Conservation (phyloP, 2,329 filamentous ascomycete genomes). For the Coleophoma cylindrospora region DNA sequence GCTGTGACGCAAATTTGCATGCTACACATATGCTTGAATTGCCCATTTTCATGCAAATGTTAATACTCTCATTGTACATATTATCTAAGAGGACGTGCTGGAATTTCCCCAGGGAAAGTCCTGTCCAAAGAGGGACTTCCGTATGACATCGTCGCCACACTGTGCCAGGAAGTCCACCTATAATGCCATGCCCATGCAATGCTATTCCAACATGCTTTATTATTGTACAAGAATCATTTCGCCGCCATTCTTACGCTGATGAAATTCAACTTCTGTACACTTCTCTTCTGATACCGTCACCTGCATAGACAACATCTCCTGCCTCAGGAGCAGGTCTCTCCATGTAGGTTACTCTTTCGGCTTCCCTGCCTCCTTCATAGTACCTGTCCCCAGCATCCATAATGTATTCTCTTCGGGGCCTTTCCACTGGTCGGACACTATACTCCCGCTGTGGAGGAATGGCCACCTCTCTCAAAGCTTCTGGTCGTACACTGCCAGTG, state of each 20-base stretch:
- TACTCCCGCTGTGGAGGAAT: slow-evolving; percentile 21
- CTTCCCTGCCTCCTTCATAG: slow-evolving; percentile 15
- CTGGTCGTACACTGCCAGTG: slow-evolving; percentile 32
- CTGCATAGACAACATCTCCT: slow-evolving; percentile 24
- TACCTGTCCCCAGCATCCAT: slow-evolving; percentile 17
- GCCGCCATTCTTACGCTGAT: background rate
- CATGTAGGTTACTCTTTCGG: slow-evolving; percentile 20
- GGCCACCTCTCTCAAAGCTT: slow-evolving; percentile 17
- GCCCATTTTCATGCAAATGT: no score
- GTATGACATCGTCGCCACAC: no score
- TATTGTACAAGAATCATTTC: background rate
- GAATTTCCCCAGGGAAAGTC: no score
- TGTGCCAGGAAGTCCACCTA: no score
- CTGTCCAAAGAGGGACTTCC: no score
- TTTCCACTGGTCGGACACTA: slow-evolving; percentile 22
- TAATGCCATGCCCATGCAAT: background rate
- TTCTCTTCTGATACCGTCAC: slow-evolving; percentile 21
- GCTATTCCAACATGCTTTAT: background rate
- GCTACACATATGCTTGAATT: no score
- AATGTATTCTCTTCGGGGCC: slow-evolving; percentile 17
- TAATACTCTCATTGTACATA: no score
- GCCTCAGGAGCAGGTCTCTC: slow-evolving; percentile 21
- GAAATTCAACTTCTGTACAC: slow-evolving; percentile 20
- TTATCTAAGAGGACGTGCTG: no score
- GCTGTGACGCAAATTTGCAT: no score